Evolutionary conservation across 345 rosid species (phyloP), one percentile per base, ranked within the genome.

Genomic region (Lumnitzera littorea): DNA sequence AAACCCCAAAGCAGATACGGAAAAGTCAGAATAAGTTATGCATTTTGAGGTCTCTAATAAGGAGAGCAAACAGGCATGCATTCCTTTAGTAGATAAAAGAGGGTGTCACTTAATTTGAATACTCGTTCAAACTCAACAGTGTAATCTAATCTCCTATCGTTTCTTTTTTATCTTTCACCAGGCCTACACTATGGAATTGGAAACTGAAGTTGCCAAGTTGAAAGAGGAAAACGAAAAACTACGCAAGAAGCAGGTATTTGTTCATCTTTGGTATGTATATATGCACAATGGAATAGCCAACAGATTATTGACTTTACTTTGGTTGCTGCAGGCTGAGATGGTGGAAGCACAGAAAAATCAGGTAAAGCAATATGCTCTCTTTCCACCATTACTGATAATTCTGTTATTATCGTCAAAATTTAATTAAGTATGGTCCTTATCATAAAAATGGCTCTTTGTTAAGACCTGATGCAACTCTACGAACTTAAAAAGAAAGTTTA

Each of bases 141-240:
- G 60, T 43, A 15, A 23, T 27, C 54, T 56, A n/a, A 23, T 53
- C 52, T 59, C 46, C 53, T 56, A 50, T 64, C 13, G 56, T 51
- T 67, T 51, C 52, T 68, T 58, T 27, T 53, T 62, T 61, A 67
- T 68, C 10, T 69, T 20, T 36, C 56, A 41, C 36, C 65, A 94
- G 99, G 99, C 96, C 67, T 94, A 91, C 67, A 95, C 99, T 2
- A 79, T 65, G 87, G 97, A 95, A 70, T 76, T 95, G 77, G 97
- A 95, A 86, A 91, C 87, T 50, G 97, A 95, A 80, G 80, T 88
- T 61, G 89, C 88, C 13, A 88, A 86, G 75, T 67, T 91, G 52
- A 90, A 91, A 56, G 89, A 83, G 73, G 99, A 88, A 70, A 95
- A 91, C 15, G 66, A 91, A 49, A 82, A 79, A 67, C 64, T 95